These are phyloP conservation scores for Epicoccum sorghinum DNA, from an alignment of 2,329 filamentous ascomycete genomes.

Conservation along the genomic window DNA sequence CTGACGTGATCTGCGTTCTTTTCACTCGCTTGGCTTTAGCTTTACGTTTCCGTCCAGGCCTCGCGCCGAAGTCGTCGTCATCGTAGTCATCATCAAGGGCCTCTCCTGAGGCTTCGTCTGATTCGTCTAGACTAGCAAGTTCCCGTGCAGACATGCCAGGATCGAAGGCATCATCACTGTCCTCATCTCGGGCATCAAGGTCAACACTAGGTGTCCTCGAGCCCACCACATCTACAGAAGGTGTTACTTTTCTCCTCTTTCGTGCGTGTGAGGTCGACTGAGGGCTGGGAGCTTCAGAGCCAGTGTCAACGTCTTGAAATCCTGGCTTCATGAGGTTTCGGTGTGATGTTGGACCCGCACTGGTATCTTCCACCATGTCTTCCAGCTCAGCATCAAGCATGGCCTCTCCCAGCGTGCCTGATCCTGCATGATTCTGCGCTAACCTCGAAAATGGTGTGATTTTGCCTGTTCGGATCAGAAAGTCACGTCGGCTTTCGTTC, in stretches of 20 bases:
- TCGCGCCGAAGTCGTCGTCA: slow-evolving; percentile 42
- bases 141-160: slow-evolving; percentile 50
- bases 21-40: slow-evolving; percentile 35
- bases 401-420: slow-evolving; percentile 75
- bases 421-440: slow-evolving; percentile 66
- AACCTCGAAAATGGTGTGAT: slow-evolving; percentile 94
- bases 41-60: slow-evolving; percentile 46
- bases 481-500: slow-evolving; percentile 85
- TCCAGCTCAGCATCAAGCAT: slow-evolving; percentile 84
- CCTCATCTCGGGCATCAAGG: slow-evolving; percentile 32
- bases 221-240: slow-evolving; percentile 11
- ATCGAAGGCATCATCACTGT: slow-evolving; percentile 51
- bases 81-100: slow-evolving; percentile 44
- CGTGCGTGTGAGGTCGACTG: slow-evolving; percentile 37
- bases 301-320: slow-evolving; percentile 45
- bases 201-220: slow-evolving; percentile 28
- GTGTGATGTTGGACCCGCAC: slow-evolving; percentile 52
- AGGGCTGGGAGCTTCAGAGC: slow-evolving; percentile 42
- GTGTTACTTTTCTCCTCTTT: slow-evolving; percentile 47
- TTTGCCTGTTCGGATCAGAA: slow-evolving; percentile 92
- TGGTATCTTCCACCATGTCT: slow-evolving; percentile 54
- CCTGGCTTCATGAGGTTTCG: slow-evolving; percentile 57
- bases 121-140: slow-evolving; percentile 48
- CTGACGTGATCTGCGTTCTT: slow-evolving; percentile 22
- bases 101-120: slow-evolving; percentile 44